Conservation (phyloP, 257 asterid species). For the Capsicum baccatum region DNA sequence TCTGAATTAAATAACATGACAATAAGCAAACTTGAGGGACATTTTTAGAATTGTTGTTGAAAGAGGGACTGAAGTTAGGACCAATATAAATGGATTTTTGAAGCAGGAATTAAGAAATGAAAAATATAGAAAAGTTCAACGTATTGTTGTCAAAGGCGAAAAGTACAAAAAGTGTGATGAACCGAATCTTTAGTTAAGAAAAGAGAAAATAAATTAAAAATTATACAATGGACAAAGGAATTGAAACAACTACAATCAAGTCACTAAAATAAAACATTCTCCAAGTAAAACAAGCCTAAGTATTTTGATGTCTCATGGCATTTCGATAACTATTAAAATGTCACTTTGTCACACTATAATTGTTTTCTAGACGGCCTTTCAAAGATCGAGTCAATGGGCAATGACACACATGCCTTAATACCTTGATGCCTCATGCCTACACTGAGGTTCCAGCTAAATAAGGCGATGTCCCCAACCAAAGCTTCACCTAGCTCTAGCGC, state of each 20-base stretch:
- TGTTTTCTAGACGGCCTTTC: neutral
- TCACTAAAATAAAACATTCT: too few relatives aligned
- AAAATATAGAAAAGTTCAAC: neutral
- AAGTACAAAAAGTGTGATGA: neutral
- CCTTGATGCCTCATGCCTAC: neutral
- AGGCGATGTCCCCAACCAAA: neutral
- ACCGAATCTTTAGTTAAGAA: neutral
- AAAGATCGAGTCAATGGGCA: neutral
- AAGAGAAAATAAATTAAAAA: neutral
- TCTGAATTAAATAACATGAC: too few relatives aligned
- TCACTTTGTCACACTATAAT: neutral
- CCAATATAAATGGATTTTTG: neutral
- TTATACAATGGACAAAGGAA: neutral
- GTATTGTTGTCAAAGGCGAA: neutral
- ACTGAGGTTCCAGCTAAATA: neutral
- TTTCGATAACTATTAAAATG: too few relatives aligned
- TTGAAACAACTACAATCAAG: neutral
- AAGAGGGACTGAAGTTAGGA: neutral
- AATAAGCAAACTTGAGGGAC: too few relatives aligned
- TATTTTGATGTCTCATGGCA: too few relatives aligned
- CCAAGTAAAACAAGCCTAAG: too few relatives aligned
- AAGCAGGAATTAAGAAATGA: neutral
- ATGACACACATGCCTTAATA: neutral
- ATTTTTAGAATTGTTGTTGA: too few relatives aligned
- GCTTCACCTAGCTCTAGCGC: neutral